Base-by-base conservation (phyloP, 192 early-diverging fungal genomes). In the Coemansia sp. region DNA sequence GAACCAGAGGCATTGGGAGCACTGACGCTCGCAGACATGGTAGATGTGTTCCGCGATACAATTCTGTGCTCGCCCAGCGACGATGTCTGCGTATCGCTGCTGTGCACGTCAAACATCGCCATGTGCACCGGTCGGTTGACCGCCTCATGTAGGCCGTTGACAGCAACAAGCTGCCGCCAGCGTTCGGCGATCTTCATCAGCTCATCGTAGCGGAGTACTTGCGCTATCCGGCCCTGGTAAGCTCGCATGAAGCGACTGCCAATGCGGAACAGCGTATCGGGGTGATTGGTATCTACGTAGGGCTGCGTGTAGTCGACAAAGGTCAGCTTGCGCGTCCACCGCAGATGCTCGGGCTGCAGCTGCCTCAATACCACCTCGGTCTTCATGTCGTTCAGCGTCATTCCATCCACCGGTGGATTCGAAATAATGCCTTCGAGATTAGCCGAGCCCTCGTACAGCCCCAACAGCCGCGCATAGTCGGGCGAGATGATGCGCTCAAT, bases 231-330 rank as follows among this genome's bases (percentile, higher is more conserved):
- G 38, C 66, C 61, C 66, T 84, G 81, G 62, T 84, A 84, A 5
- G 81, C 73, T 23, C 81, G 81, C 73, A 84, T 67, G 7, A 75
- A 73, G 19, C 81, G 76, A 44, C 73, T 75, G 51, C 81, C 81
- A 10, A 84, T 73, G 70, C 73, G 81, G 70, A 84, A 84, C 69
- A 84, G 68, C 44, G 76, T 73, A 51, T 84, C 81, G 3, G 81
- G 81, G 34, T 84, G 81, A 29, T 70, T 65, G 15, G 81, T 84
- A 39, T 84, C 81, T 1, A 78, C 81, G 15, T 84, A 84, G 10
- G 81, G 81, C 64, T 84, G 81, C 27, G 81, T 84, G 46, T 78
- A 78, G 62, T 84, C 81, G 32, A 75, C 76, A 77, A 75, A 84
- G 25, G 81, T 76, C 63, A 84, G 73, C 73, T 84, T 84, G 48